These are phyloP conservation scores for Datura wrightii DNA, from an alignment of 257 asterid species.

Conservation along the genomic window DNA sequence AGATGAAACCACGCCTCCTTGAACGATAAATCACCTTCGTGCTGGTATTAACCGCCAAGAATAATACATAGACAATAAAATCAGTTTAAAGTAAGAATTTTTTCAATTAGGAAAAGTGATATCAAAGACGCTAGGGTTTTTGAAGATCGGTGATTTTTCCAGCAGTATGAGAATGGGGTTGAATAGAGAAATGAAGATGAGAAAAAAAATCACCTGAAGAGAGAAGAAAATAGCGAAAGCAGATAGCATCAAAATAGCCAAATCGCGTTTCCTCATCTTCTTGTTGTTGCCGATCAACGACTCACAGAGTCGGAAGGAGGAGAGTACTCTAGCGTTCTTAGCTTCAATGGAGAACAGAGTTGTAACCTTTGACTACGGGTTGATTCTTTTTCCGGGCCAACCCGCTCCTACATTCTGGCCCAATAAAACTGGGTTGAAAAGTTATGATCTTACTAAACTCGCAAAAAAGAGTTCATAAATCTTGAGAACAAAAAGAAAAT, in stretches of 20 bases:
- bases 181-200: background rate
- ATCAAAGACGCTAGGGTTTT: conserved; percentile 28
- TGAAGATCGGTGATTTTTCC: conserved; percentile 5
- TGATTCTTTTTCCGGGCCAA: background rate
- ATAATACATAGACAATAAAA: background rate
- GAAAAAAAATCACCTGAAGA: conserved; percentile 66
- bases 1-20: conserved; percentile 96
- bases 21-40: conserved; percentile 96
- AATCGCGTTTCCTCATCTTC: conserved; percentile 92
- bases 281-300: background rate
- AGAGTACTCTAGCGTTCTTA: background rate
- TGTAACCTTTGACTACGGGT: conserved; percentile 13
- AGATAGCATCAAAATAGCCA: conserved; percentile 90
- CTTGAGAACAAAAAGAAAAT: background rate
- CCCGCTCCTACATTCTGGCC: conserved; percentile 23
- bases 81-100: background rate
- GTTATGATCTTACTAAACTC: background rate
- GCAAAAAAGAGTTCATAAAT: background rate
- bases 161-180: background rate
- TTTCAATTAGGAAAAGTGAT: background rate
- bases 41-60: conserved; percentile 45
- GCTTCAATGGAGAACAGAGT: conserved; percentile 23
- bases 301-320: background rate
- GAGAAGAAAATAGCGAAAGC: conserved; percentile 99
- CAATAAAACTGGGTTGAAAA: conserved; percentile 1